A percentile compares a stretch with the other conserved stretches of the same genome.
phyloP scores from a whole-genome alignment of 2,329 filamentous ascomycete genomes.

The Pyrenophora teres region DNA sequence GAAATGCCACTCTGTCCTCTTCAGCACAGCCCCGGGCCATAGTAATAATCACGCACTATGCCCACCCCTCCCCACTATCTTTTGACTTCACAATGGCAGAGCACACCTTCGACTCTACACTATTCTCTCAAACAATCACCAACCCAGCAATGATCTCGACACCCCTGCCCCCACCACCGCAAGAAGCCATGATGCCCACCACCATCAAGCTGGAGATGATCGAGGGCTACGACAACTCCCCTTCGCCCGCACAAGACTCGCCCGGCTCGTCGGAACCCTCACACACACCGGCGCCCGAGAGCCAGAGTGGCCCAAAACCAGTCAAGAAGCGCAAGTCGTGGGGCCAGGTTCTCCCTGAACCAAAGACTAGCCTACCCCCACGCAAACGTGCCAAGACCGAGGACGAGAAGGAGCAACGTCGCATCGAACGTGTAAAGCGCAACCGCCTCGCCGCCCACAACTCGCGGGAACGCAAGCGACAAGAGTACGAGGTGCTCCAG shows the following conservation, averaged over 20 bases:
- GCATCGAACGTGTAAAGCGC: slow-evolving; percentile 94
- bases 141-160: slow-evolving; percentile 30
- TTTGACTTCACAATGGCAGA: slow-evolving; percentile 34
- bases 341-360: slow-evolving; percentile 95
- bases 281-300: slow-evolving; percentile 27
- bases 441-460: slow-evolving; percentile 97
- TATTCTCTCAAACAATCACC: slow-evolving; percentile 29
- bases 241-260: slow-evolving; percentile 27
- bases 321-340: slow-evolving; percentile 97
- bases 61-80: slow-evolving; percentile 38
- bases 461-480: slow-evolving; percentile 89
- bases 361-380: slow-evolving; percentile 93
- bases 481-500: slow-evolving; percentile 83
- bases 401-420: slow-evolving; percentile 97
- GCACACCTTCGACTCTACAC: slow-evolving; percentile 26
- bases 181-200: slow-evolving; percentile 31
- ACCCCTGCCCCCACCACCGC: slow-evolving; percentile 29
- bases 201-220: slow-evolving; percentile 53
- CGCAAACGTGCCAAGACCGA: slow-evolving; percentile 98
- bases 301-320: slow-evolving; percentile 57
- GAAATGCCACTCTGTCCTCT: slow-evolving; percentile 39
- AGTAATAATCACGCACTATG: slow-evolving; percentile 37
- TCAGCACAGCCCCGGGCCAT: slow-evolving; percentile 34
- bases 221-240: slow-evolving; percentile 32
- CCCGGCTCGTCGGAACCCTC: slow-evolving; percentile 24